phyloP scores from a whole-genome alignment of 2,329 filamentous ascomycete species.

The Lithohypha guttulata region DNA sequence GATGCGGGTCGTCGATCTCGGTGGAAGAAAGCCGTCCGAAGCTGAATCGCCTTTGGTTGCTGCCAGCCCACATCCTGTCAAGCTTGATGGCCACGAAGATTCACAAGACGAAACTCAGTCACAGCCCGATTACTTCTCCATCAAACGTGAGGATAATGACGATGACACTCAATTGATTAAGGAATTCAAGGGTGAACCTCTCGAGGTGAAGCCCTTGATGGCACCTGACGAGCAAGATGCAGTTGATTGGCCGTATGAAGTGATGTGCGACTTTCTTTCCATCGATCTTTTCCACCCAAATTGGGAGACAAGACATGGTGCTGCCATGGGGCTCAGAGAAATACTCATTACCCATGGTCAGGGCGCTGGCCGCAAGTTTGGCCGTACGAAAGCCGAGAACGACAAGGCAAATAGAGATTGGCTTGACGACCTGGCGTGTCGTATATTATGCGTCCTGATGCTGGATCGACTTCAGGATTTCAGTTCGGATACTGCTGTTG shows the following conservation, averaged over 20 bases:
- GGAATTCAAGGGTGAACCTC: constrained; percentile 78
- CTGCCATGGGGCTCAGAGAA: constrained; percentile 88
- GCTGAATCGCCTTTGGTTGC: constrained; percentile 49
- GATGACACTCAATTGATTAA: constrained; percentile 88
- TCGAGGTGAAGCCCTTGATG: constrained; percentile 76
- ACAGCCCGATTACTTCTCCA: constrained; percentile 70
- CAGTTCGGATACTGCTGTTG: constrained; percentile 92
- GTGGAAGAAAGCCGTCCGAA: constrained; percentile 54
- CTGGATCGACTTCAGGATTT: constrained; percentile 96
- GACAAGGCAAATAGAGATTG: constrained; percentile 68
- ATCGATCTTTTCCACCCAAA: constrained; percentile 85
- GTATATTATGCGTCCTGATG: constrained; percentile 91
- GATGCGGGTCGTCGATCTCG: constrained; percentile 78
- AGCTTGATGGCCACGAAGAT: constrained; percentile 48
- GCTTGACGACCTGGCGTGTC: constrained; percentile 91
- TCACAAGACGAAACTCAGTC: constrained; percentile 49
- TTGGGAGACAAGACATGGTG: constrained; percentile 94
- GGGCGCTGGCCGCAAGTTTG: constrained; percentile 68
- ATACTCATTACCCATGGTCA: constrained; percentile 82
- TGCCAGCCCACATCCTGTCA: constrained; percentile 46
- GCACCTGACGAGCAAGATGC: constrained; percentile 70
- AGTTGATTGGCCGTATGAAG: constrained; percentile 84
- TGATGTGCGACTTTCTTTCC: constrained; percentile 85
- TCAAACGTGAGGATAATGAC: constrained; percentile 70
- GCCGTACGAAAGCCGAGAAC: constrained; percentile 63